Evolutionary conservation across 1,139 yeast species (phyloP), one percentile per base, ranked within the genome.

Genomic region (Saccharomyces hybrid): DNA sequence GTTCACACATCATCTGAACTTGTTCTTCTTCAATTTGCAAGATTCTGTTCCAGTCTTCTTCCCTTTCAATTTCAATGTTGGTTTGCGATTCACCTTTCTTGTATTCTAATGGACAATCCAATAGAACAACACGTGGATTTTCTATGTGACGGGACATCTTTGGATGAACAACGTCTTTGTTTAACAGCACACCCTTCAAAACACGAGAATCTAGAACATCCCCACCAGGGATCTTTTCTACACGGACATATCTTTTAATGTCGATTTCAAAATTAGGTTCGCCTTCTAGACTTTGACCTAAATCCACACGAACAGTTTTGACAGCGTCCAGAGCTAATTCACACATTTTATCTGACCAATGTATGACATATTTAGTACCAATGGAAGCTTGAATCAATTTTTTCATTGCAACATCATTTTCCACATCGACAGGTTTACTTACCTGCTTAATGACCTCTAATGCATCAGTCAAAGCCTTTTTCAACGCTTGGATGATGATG

Each of bases 11-110:
- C 55, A 80, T 68, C 69, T 86, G 86, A 60, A 95, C 93, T 75
- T 95, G 99, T 72, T 95, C 99, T 75, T 95, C 99, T 75, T 95
- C 99, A 67, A 95, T 93, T 75, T 93, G 93, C 66, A 95, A 78
- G 60, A 91, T 84, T 73, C 98, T 83, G 71, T 86, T 86, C 98
- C 99, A 95, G 75, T 95, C 99, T 58, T 85, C 89, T 72, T 93
- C 98, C 68, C 89, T 89, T 52, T 96, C 86, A 72, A 95, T 91
- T 76, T 95, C 99, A 64, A 95, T 90, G 73, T 93, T 93, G 55
- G 99, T 93, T 73, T 95, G 99, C 2, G 97, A 90, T 75, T 95
- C 99, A 58, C 99, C 99, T 79, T 95, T 95, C 75, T 95, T 95
- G 75, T 95, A 95, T 74, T 95, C 99, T 66, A 95, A 78, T 19